These are phyloP conservation scores for Streptanthus diversifolius DNA, from an alignment of 345 rosid genomes.

Conservation along the genomic window DNA sequence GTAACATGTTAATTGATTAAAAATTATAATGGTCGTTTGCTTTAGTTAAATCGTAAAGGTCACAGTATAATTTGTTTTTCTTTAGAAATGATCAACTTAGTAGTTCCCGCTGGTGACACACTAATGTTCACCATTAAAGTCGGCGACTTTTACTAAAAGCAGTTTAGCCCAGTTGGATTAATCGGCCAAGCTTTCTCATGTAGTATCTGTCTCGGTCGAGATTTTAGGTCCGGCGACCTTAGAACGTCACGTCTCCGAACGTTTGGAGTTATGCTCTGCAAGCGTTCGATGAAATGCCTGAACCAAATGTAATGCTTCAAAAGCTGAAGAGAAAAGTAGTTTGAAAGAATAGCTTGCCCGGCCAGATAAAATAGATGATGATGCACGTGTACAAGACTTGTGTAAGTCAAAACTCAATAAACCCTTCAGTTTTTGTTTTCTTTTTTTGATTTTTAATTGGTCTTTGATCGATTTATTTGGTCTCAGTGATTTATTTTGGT, in stretches of 20 bases:
- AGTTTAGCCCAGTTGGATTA: background rate
- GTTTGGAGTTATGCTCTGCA: background rate
- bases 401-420: no score
- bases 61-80: no score
- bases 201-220: background rate
- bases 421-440: no score
- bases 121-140: background rate
- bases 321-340: background rate
- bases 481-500: no score
- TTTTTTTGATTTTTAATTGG: no score
- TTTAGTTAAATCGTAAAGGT: no score
- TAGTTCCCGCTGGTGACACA: background rate
- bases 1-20: background rate
- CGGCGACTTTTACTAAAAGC: background rate
- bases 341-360: no score
- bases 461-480: background rate
- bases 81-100: no score
- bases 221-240: background rate
- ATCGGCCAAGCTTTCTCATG: background rate
- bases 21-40: no score
- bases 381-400: no score
- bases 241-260: background rate
- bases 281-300: conserved; percentile 6
- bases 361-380: no score
- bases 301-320: background rate